Conservation (phyloP, 2,329 filamentous ascomycete genomes). For the Aspergillus intermedius region DNA sequence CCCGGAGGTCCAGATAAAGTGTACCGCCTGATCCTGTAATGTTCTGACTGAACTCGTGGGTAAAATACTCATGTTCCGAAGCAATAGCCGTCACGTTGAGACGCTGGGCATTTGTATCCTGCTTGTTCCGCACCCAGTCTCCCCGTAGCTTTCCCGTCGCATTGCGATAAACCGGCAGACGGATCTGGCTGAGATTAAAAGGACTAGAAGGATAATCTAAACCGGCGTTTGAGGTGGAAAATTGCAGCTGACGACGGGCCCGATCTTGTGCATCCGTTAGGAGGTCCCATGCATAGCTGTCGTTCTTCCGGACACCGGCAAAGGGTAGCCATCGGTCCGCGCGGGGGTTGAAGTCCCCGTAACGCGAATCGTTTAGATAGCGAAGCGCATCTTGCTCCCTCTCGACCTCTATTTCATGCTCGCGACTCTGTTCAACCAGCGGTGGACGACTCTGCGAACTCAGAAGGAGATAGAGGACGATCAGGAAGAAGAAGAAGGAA, state of each 20-base stretch:
- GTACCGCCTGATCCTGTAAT: conserved; percentile 66
- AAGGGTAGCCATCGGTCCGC: conserved; percentile 57
- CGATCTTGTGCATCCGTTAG: conserved; percentile 60
- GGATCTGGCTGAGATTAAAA: conserved; percentile 31
- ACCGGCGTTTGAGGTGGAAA: conserved; percentile 26
- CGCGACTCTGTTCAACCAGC: conserved; percentile 35
- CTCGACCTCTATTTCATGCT: conserved; percentile 44
- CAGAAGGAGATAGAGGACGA: conserved; percentile 49
- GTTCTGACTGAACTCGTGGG: conserved; percentile 67
- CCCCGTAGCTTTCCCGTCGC: conserved; percentile 70
- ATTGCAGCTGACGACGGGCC: conserved; percentile 51
- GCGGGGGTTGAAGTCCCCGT: conserved; percentile 46
- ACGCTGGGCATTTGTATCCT: conserved; percentile 45
- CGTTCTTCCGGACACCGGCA: conserved; percentile 66
- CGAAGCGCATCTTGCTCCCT: conserved; percentile 47
- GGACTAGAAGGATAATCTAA: conserved; percentile 20
- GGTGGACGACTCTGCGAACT: conserved; percentile 42
- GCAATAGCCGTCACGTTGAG: conserved; percentile 60
- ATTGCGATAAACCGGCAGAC: conserved; percentile 65
- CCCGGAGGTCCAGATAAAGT: conserved; percentile 62
- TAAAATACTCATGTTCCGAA: conserved; percentile 60
- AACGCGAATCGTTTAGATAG: conserved; percentile 45
- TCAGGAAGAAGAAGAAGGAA: conserved; percentile 44
- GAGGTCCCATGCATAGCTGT: conserved; percentile 73
- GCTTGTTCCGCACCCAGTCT: conserved; percentile 61